phyloP scores from a whole-genome alignment of 2,329 filamentous ascomycete species.

The Fusarium drepaniforme region DNA sequence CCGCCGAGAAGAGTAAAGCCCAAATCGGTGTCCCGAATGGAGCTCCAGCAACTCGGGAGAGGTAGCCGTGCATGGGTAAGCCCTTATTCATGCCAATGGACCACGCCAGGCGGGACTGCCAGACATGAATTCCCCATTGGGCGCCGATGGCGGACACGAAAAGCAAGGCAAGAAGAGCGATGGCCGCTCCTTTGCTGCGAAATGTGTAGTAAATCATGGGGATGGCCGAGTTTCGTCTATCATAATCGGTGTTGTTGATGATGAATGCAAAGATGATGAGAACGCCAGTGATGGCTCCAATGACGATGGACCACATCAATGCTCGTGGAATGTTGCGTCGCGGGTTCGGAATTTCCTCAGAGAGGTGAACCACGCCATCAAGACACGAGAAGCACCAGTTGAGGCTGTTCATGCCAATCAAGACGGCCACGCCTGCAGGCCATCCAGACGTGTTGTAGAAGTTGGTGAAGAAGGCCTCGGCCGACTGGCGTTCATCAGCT shows the following conservation, averaged over 20 bases:
- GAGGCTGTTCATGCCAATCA: too few species aligned
- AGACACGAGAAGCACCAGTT: too few species aligned
- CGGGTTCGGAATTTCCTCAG: too few species aligned
- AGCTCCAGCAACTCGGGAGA: neutral
- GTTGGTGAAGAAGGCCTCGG: too few species aligned
- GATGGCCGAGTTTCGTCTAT: neutral
- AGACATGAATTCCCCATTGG: neutral
- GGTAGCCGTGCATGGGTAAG: neutral
- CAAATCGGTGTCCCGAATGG: neutral
- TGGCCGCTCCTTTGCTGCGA: neutral
- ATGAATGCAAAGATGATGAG: too few species aligned
- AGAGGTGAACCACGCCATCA: too few species aligned
- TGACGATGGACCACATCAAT: too few species aligned
- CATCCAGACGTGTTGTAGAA: too few species aligned
- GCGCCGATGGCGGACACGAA: neutral
- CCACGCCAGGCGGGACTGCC: slow-evolving; percentile 17
- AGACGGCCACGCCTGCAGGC: too few species aligned
- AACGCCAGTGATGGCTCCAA: too few species aligned
- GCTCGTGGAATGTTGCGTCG: too few species aligned
- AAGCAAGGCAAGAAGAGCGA: neutral
- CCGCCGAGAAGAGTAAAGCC: neutral
- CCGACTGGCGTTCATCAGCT: too few species aligned
- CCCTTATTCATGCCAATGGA: slow-evolving; percentile 3
- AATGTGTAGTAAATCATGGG: neutral
- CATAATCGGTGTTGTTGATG: neutral